These are phyloP conservation scores for Leucosporidium scottii DNA, from an alignment of 768 basidiomycete species.

Conservation along the genomic window DNA sequence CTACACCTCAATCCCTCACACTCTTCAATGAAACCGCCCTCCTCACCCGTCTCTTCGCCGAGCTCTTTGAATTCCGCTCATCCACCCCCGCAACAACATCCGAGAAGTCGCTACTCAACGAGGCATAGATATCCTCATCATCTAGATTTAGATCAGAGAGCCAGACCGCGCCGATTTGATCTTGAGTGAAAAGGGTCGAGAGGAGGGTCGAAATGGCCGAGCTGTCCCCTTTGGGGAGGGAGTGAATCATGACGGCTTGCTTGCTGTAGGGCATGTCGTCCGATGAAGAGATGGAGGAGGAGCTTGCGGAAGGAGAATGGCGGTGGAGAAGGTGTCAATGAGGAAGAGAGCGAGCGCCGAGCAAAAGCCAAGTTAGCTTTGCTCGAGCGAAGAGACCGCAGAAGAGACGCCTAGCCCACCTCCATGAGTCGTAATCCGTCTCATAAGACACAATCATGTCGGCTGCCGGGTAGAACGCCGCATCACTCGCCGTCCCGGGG, in stretches of 20 bases:
- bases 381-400: background rate
- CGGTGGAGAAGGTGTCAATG: background rate
- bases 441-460: background rate
- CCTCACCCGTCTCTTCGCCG: too few relatives aligned
- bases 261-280: background rate
- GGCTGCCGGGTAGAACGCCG: background rate
- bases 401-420: background rate
- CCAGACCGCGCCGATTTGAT: background rate
- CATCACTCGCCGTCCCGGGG: background rate
- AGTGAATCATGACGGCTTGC: background rate
- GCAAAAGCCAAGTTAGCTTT: background rate
- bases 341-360: background rate
- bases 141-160: background rate
- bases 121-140: background rate
- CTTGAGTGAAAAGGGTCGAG: background rate
- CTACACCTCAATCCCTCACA: too few relatives aligned
- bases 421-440: background rate
- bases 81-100: background rate
- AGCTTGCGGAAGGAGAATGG: background rate
- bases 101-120: background rate
- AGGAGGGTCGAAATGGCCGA: background rate
- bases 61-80: too few relatives aligned
- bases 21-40: too few relatives aligned
- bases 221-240: background rate
- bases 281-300: too few relatives aligned